phyloP scores from a whole-genome alignment of 2,329 filamentous ascomycete genomes.

The Xenoacremonium recifei region DNA sequence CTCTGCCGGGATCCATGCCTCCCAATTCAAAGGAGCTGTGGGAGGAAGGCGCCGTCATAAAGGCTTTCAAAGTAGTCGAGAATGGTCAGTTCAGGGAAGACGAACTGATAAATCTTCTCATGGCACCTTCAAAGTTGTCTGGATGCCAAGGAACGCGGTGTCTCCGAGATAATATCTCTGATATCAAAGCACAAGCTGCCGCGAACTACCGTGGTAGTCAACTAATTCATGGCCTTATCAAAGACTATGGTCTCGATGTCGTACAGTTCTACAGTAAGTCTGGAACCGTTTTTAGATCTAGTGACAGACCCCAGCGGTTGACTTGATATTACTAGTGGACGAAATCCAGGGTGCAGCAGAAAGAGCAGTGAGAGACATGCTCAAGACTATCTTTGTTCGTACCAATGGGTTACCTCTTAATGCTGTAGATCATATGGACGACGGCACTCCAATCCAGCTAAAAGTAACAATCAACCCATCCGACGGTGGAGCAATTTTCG shows the following conservation, averaged over 20 bases:
- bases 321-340: constrained; percentile 43
- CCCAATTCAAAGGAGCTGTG: constrained; percentile 63
- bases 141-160: constrained; percentile 76
- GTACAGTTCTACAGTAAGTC: constrained; percentile 70
- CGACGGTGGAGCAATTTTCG: constrained; percentile 73
- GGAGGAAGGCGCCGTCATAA: constrained; percentile 61
- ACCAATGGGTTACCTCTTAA: constrained; percentile 68
- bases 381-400: constrained; percentile 66
- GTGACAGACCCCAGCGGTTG: too few species aligned
- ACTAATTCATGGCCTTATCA: constrained; percentile 69
- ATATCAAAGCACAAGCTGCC: constrained; percentile 77
- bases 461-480: constrained; percentile 70
- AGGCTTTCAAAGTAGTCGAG: constrained; percentile 67
- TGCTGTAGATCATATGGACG: constrained; percentile 78
- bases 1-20: constrained; percentile 76
- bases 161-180: constrained; percentile 75
- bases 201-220: constrained; percentile 81
- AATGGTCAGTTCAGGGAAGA: constrained; percentile 75
- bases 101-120: constrained; percentile 66
- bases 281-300: accelerated
- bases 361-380: constrained; percentile 65
- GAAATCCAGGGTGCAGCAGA: constrained; percentile 78
- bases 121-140: constrained; percentile 68
- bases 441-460: constrained; percentile 72
- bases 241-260: constrained; percentile 71